These are phyloP conservation scores for Monosiga brevicollis DNA, from an alignment of 78 protist species.

Conservation along the genomic window DNA sequence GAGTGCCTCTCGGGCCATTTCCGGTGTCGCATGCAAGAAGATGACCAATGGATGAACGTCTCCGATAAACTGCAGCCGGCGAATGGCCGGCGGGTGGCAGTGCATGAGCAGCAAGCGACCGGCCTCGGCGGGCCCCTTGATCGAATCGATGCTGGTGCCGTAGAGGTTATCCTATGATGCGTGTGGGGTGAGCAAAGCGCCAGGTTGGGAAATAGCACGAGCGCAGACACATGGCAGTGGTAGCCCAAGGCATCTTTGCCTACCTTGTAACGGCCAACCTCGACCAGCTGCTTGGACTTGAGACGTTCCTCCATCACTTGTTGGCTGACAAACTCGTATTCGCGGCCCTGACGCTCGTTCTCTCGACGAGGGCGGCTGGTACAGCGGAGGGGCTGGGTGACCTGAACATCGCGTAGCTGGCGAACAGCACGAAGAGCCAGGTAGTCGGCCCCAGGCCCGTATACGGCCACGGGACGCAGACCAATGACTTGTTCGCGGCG, in stretches of 20 bases:
- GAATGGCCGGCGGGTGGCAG: not conserved
- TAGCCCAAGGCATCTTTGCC: not conserved
- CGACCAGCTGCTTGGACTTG: not conserved
- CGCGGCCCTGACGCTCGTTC: not conserved
- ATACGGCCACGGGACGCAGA: not conserved
- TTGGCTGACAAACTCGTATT: not conserved
- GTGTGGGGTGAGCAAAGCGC: not conserved
- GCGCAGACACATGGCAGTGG: not conserved
- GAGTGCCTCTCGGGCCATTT: no score
- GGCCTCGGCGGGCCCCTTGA: not conserved
- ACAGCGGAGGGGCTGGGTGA: not conserved
- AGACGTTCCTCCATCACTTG: not conserved
- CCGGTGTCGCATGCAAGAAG: not conserved
- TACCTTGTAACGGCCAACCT: not conserved
- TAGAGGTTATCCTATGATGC: not conserved
- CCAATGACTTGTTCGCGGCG: not conserved
- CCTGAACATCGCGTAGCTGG: not conserved
- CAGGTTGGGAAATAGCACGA: not conserved
- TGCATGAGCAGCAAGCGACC: not conserved
- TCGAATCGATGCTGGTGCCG: not conserved
- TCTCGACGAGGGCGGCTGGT: not conserved
- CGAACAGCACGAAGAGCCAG: not conserved
- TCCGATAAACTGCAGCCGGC: not conserved
- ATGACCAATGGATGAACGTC: not conserved
- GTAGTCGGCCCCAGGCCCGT: not conserved